These are phyloP conservation scores for Neocucurbitaria cava DNA, from an alignment of 2,329 filamentous ascomycete genomes.

Conservation along the genomic window DNA sequence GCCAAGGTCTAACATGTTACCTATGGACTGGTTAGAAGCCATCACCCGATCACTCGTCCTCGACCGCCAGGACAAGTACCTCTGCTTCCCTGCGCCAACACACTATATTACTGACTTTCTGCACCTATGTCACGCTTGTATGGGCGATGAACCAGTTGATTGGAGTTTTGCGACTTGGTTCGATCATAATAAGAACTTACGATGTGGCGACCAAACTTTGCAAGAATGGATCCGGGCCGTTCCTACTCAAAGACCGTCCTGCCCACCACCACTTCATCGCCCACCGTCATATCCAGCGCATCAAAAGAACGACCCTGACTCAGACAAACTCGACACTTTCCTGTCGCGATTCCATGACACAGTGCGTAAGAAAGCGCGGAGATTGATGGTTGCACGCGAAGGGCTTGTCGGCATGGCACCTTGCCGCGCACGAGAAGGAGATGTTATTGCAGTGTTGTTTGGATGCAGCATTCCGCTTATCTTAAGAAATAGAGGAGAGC, in stretches of 20 bases:
- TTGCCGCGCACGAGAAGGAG: conserved; percentile 34
- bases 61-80: conserved; percentile 41
- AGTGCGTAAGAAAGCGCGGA: conserved; percentile 37
- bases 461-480: conserved; percentile 48
- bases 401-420: conserved; percentile 39
- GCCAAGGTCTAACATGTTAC: conserved; percentile 14
- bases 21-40: conserved; percentile 26
- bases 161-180: conserved; percentile 40
- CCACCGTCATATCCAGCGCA: conserved; percentile 24
- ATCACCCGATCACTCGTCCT: conserved; percentile 37
- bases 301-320: conserved; percentile 8
- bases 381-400: conserved; percentile 34
- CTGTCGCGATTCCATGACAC: conserved; percentile 40
- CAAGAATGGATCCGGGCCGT: conserved; percentile 18
- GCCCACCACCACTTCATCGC: conserved; percentile 15
- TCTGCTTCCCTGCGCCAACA: conserved; percentile 31
- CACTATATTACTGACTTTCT: conserved; percentile 37
- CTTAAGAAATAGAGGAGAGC: conserved; percentile 19
- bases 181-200: conserved; percentile 26
- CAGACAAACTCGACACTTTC: conserved; percentile 31
- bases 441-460: conserved; percentile 41
- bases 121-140: conserved; percentile 30
- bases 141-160: conserved; percentile 26
- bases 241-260: conserved; percentile 1
- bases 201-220: conserved; percentile 23